A percentile compares a stretch with the other conserved stretches of the same genome.
These are phyloP conservation scores for Theobroma cacao DNA, from an alignment of 345 rosid species.

Conservation along the genomic window DNA sequence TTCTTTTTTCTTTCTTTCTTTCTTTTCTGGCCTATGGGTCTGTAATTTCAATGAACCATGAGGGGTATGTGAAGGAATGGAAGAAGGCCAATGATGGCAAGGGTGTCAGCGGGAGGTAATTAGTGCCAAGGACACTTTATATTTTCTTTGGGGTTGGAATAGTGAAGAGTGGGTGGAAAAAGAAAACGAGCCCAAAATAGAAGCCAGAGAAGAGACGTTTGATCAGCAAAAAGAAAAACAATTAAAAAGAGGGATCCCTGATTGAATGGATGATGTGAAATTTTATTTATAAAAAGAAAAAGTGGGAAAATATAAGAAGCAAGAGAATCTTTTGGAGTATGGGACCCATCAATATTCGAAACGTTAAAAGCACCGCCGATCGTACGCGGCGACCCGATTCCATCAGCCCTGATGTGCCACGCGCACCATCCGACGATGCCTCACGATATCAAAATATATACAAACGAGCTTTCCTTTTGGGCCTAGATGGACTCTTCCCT, in stretches of 20 bases:
- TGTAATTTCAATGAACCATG: no score
- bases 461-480: not conserved
- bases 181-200: not conserved
- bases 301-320: no score
- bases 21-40: no score
- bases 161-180: not conserved
- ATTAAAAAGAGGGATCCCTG: not conserved
- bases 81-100: no score
- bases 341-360: constrained; percentile 22
- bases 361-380: constrained; percentile 25
- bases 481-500: not conserved
- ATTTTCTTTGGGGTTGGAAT: no score
- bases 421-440: not conserved
- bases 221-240: not conserved
- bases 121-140: no score
- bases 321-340: constrained; percentile 11
- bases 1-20: no score
- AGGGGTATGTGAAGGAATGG: no score
- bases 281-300: not conserved
- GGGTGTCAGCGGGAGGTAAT: no score
- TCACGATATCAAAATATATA: no score
- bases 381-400: constrained; percentile 37
- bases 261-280: not conserved
- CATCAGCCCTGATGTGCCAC: not conserved
- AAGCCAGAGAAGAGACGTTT: not conserved